Percentiles rank a stretch among this genome's conserved stretches.
phyloP scores from a whole-genome alignment of 176 grass and related monocot genomes.

The Thalia dealbata region DNA sequence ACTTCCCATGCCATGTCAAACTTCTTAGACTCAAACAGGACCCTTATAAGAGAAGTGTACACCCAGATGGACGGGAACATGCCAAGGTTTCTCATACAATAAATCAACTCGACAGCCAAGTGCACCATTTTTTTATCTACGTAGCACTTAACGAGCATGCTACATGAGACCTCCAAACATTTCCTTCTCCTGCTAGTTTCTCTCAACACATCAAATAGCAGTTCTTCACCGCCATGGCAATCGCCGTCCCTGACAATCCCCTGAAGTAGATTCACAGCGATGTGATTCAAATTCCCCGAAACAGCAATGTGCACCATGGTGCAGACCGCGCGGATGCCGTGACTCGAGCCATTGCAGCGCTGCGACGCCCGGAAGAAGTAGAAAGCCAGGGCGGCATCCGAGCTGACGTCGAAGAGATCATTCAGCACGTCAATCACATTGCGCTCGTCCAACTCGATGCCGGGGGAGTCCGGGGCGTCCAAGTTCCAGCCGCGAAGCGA shows the following conservation, averaged over 20 bases:
- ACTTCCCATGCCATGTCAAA: constrained; percentile 7
- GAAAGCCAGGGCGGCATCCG: constrained; percentile 21
- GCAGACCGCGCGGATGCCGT: constrained; percentile 3
- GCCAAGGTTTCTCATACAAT: constrained; percentile 6
- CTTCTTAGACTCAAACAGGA: constrained; percentile 6
- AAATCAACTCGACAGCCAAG: constrained; percentile 1
- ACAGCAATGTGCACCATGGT: constrained; percentile 15
- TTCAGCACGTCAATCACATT: constrained; percentile 4
- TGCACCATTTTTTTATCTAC: neutral
- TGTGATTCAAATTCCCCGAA: constrained; percentile 24
- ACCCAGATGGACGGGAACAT: constrained; percentile 1
- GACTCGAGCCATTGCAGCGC: constrained; percentile 4
- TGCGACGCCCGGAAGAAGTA: constrained; percentile 14
- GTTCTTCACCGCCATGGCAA: neutral
- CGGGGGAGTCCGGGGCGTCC: neutral
- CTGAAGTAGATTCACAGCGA: constrained; percentile 2
- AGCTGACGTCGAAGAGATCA: constrained; percentile 10
- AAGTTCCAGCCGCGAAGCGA: constrained; percentile 5
- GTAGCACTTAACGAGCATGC: constrained; percentile 24
- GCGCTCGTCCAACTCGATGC: constrained; percentile 11
- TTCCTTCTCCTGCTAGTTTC: constrained; percentile 6
- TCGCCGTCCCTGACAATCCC: neutral
- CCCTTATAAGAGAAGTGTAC: constrained; percentile 4
- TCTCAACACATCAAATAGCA: constrained; percentile 15
- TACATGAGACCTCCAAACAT: constrained; percentile 14